These are phyloP conservation scores for Pleoardoris graminearum DNA, from an alignment of 2,329 filamentous ascomycete genomes.

Conservation along the genomic window DNA sequence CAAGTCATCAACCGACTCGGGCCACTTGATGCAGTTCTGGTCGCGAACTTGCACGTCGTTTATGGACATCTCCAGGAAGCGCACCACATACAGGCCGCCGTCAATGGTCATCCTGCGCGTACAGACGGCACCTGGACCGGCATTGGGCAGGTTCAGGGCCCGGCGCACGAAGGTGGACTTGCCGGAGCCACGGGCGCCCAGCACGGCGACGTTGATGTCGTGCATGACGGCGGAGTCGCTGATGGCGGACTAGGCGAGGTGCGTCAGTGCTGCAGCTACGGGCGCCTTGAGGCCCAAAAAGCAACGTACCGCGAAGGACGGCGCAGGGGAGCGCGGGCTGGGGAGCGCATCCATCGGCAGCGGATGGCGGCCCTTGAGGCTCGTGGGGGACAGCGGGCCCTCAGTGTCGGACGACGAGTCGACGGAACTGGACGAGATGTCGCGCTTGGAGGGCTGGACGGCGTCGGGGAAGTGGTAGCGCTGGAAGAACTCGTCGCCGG, in stretches of 20 bases:
- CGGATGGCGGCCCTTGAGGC: slow-evolving; percentile 30
- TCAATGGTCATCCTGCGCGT: slow-evolving; percentile 61
- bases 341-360: slow-evolving; percentile 18
- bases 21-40: slow-evolving; percentile 60
- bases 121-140: slow-evolving; percentile 48
- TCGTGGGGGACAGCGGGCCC: slow-evolving; percentile 43
- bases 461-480: slow-evolving; percentile 43
- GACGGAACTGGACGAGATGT: slow-evolving; percentile 27
- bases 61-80: slow-evolving; percentile 60
- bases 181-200: slow-evolving; percentile 58
- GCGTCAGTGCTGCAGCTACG: slow-evolving; percentile 21
- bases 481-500: slow-evolving; percentile 48
- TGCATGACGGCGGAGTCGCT: slow-evolving; percentile 46
- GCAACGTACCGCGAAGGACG: slow-evolving; percentile 33
- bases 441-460: slow-evolving; percentile 26
- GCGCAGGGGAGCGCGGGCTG: slow-evolving; percentile 23
- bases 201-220: slow-evolving; percentile 62
- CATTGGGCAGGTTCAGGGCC: slow-evolving; percentile 57
- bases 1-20: slow-evolving; percentile 62
- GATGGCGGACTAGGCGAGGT: slow-evolving; percentile 26
- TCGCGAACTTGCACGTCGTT: slow-evolving; percentile 57
- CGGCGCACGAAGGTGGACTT: slow-evolving; percentile 64
- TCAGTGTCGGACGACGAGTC: slow-evolving; percentile 44
- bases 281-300: background rate
- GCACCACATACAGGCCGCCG: slow-evolving; percentile 59